Base-by-base conservation (phyloP, 1,284 basidiomycete genomes). In the Tilletia indica region DNA sequence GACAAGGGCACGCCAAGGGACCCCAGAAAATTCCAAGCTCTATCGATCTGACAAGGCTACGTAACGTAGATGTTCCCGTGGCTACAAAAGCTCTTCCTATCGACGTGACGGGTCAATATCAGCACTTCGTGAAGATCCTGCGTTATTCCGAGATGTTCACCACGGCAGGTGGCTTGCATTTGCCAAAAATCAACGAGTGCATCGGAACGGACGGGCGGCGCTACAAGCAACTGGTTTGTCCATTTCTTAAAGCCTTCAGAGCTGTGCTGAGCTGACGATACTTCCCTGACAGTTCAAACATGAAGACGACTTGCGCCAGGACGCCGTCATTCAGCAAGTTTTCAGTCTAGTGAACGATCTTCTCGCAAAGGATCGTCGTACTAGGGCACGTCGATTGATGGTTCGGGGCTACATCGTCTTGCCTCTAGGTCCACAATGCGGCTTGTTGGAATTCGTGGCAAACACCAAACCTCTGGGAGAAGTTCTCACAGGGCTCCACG, bases 301-400 rank as follows among this genome's bases (percentile, higher is more conserved):
- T 12, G 89, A 91, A 85, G 89, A 91, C 21, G 96, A 99, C 80
- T 85, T 97, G 45, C 90, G 96, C 39, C 97, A 99, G 85, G 96
- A 99, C 83, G 95, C 96, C 0, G 93, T 99, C 64, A 97, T 99
- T 95, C 94, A 97, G 82, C 97, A 99, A 85, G 93, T 97, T 1
- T 99, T 99, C 81, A 90, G 90, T 42, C 87, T 98, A 56, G 91
- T 94, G 70, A 98, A 99, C 75, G 86, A 88, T 3, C 88, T 97
- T 0, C 88, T 99, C 6, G 80, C 82, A 9, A 87, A 87, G 12
- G 93, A 98, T 83, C 87, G 90, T 36, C 89, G 91, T 74, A 93
- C 94, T 0, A 88, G 88, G 68, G 88, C 89, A 69, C 89, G 96
- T 12, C 86, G 89, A 47, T 87, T 99, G 38, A 86, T 87, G 58